Evolutionary conservation across 169 alveolate genomes (phyloP).

Genomic region (Babesia bigemina): DNA sequence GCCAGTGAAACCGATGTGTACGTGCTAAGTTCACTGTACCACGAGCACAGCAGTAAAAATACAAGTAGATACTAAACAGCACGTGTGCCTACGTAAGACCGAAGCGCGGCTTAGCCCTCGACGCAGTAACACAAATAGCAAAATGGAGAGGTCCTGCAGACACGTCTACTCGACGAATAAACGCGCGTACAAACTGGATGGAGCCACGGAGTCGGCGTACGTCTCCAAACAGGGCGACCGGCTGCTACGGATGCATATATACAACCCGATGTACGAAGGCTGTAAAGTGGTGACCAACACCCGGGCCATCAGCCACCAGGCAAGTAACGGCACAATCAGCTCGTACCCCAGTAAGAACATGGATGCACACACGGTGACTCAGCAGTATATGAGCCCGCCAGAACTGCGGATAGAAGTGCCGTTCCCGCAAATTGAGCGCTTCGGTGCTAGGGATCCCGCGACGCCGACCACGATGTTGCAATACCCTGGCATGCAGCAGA

Average conservation of each 20-base stretch:
- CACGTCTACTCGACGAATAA: slow-evolving; percentile 40
- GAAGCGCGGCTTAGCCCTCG: not conserved
- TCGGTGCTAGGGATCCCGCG: no score
- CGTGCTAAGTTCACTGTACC: slow-evolving; percentile 16
- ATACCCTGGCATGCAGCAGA: no score
- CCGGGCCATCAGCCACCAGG: not conserved
- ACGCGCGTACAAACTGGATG: not conserved
- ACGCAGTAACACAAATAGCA: not conserved
- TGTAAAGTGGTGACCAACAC: not conserved
- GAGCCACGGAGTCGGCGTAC: not conserved
- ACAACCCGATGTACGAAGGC: not conserved
- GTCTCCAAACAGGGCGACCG: not conserved
- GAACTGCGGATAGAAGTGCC: no score
- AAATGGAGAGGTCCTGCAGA: slow-evolving; percentile 3
- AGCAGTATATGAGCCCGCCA: no score
- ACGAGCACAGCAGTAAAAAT: not conserved
- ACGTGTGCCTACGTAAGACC: not conserved
- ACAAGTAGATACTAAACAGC: not conserved
- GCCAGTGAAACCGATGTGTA: slow-evolving; percentile 23
- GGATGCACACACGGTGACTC: no score
- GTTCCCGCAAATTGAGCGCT: no score
- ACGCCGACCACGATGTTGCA: no score
- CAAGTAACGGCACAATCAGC: no score
- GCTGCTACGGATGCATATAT: not conserved
- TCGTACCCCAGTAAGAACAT: no score